Conservation (phyloP, 164 flowering plant genomes). For the Magnolia kwangsiensis region DNA sequence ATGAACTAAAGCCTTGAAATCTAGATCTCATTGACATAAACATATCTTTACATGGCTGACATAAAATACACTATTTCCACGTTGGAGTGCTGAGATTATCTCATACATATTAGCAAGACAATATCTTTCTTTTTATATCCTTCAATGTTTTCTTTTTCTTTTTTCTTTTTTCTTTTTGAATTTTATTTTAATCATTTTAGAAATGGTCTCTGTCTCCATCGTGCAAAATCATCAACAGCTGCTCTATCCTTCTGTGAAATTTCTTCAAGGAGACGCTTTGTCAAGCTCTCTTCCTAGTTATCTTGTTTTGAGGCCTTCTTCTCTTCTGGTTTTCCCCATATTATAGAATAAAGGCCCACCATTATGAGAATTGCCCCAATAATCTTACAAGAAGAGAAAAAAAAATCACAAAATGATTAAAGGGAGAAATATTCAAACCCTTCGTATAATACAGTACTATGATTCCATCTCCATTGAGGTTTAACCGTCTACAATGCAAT, state of each 20-base stretch:
- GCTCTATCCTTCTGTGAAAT: slow-evolving; percentile 13
- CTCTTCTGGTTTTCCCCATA: slow-evolving; percentile 79
- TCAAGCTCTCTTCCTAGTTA: slow-evolving; percentile 27
- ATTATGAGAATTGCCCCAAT: slow-evolving; percentile 61
- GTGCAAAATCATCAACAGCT: slow-evolving; percentile 29
- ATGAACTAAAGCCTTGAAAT: neutral
- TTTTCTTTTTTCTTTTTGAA: neutral
- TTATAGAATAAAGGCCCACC: slow-evolving; percentile 57
- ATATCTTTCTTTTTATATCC: neutral
- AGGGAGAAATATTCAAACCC: neutral
- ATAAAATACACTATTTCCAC: slow-evolving; percentile 9
- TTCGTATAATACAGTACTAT: neutral
- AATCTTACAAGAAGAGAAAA: slow-evolving; percentile 35
- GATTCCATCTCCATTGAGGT: neutral
- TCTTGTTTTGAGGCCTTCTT: slow-evolving; percentile 31
- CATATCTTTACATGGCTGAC: slow-evolving; percentile 1
- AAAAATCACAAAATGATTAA: neutral
- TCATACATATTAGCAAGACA: slow-evolving; percentile 10
- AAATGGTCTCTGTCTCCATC: slow-evolving; percentile 4
- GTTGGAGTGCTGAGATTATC: slow-evolving; percentile 12
- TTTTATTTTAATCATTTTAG: neutral
- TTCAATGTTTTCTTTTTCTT: neutral
- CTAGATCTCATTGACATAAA: neutral
- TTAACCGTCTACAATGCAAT: neutral
- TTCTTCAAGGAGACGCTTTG: slow-evolving; percentile 40